Evolutionary conservation across 108 stramenopile genomes (phyloP).

Genomic region (Parietichytrium sp.): DNA sequence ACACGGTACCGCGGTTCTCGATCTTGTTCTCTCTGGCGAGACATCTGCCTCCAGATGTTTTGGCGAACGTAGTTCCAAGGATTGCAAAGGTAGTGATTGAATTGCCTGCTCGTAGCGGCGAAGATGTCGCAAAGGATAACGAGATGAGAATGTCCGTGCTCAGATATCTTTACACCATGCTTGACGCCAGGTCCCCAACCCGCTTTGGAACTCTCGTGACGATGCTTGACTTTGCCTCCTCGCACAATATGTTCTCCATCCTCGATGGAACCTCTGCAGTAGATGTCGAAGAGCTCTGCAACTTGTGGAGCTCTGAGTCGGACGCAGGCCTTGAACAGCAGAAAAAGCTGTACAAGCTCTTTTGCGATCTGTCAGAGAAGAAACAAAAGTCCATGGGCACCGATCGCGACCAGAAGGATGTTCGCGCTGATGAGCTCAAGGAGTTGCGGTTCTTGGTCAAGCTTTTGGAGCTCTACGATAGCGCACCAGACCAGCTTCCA

Average conservation of each 20-base stretch:
- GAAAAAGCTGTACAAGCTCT: not conserved
- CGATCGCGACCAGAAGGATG: not conserved
- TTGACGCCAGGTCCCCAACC: conserved; percentile 19
- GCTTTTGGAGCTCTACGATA: not conserved
- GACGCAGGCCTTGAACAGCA: not conserved
- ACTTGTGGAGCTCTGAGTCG: conserved; percentile 10
- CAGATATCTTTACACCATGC: conserved; percentile 1
- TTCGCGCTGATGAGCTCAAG: conserved; percentile 31
- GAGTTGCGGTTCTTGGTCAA: conserved; percentile 27
- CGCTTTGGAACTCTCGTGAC: conserved; percentile 1
- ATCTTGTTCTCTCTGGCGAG: conserved; percentile 23
- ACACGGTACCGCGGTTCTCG: not conserved
- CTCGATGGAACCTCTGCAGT: conserved; percentile 19
- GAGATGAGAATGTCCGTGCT: conserved; percentile 37
- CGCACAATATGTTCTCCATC: not conserved
- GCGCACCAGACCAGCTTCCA: not conserved
- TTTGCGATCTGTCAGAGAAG: conserved; percentile 12
- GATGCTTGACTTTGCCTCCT: not conserved
- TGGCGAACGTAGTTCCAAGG: not conserved
- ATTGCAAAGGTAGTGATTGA: not conserved
- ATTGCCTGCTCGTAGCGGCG: not conserved
- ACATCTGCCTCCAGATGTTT: not conserved
- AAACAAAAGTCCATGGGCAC: too few relatives aligned
- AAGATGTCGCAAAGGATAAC: not conserved
- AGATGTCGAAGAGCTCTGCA: conserved; percentile 37